Evolutionary conservation across 805 yeast species (phyloP).

Genomic region (Saccharomycopsis fodiens): DNA sequence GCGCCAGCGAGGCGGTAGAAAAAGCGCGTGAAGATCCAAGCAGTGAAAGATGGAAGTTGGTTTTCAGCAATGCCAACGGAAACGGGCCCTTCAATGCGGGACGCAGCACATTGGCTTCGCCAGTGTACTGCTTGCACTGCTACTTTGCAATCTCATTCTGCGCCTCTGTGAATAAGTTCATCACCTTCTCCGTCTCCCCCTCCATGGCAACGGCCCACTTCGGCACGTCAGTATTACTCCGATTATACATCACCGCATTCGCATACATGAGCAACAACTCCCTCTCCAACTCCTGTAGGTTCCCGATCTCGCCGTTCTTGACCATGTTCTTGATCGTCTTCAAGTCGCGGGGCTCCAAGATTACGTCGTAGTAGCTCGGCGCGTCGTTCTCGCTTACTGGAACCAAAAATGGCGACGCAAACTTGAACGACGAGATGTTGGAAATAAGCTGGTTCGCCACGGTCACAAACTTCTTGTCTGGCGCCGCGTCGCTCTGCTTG

Average conservation of each 20-base stretch:
- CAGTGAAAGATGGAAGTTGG: too few species aligned
- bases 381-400: conserved; percentile 66
- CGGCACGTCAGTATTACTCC: conserved; percentile 53
- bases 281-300: conserved; percentile 47
- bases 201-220: conserved; percentile 64
- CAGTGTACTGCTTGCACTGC: too few species aligned
- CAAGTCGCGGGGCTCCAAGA: conserved; percentile 60
- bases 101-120: too few species aligned
- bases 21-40: too few species aligned
- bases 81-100: too few species aligned
- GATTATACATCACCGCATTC: conserved; percentile 78
- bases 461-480: conserved; percentile 47
- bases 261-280: conserved; percentile 74
- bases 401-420: conserved; percentile 63
- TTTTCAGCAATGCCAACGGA: too few species aligned
- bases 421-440: conserved; percentile 61
- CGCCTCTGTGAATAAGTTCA: conserved; percentile 54
- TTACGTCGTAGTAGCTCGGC: conserved; percentile 56
- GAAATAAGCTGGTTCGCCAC: conserved; percentile 55
- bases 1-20: too few species aligned
- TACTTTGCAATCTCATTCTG: conserved; percentile 22
- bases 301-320: conserved; percentile 48
- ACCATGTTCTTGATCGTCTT: conserved; percentile 53
- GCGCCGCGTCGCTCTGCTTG: not conserved
- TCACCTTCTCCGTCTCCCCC: conserved; percentile 50